Evolutionary conservation across 2,329 filamentous ascomycete species (phyloP).

Genomic region (Chalaropsis thielavioides): DNA sequence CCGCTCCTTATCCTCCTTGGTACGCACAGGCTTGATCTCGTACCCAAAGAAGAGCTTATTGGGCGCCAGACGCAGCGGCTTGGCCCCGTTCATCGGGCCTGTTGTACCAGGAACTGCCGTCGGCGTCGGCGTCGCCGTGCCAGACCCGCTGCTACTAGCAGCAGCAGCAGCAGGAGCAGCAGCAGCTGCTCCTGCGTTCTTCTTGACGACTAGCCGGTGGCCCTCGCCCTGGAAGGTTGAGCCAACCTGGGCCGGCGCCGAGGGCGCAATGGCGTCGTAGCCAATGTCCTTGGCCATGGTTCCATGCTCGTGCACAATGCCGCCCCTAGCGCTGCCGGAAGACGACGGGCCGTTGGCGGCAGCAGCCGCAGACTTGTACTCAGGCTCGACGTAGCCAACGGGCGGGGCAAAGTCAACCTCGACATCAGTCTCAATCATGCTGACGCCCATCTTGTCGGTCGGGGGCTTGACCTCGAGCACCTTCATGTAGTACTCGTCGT

Average conservation of each 20-base stretch:
- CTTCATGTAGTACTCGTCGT: conserved; percentile 81
- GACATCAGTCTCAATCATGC: conserved; percentile 91
- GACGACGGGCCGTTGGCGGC: conserved; percentile 50
- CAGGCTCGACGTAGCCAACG: conserved; percentile 84
- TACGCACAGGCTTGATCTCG: conserved; percentile 76
- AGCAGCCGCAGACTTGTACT: conserved; percentile 33
- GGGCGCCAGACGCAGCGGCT: conserved; percentile 66
- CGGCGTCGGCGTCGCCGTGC: conserved; percentile 45
- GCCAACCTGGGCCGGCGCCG: conserved; percentile 49
- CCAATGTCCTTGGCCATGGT: conserved; percentile 98
- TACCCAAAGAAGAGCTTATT: conserved; percentile 97
- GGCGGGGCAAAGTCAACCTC: conserved; percentile 92
- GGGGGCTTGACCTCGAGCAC: conserved; percentile 88
- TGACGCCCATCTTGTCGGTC: conserved; percentile 68
- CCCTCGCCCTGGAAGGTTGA: conserved; percentile 72
- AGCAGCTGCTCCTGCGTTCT: conserved; percentile 48
- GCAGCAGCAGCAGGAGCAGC: conserved; percentile 54
- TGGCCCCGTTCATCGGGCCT: conserved; percentile 37
- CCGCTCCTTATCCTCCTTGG: conserved; percentile 54
- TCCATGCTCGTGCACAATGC: conserved; percentile 67
- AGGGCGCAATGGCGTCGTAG: conserved; percentile 78
- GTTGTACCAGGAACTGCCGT: conserved; percentile 17
- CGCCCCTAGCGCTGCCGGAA: conserved; percentile 32
- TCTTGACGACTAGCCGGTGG: conserved; percentile 58
- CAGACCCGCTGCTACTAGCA: conserved; percentile 64